These are phyloP conservation scores for Ceratocystis diversiconidia DNA, from an alignment of 2,329 filamentous ascomycete genomes.

Conservation along the genomic window DNA sequence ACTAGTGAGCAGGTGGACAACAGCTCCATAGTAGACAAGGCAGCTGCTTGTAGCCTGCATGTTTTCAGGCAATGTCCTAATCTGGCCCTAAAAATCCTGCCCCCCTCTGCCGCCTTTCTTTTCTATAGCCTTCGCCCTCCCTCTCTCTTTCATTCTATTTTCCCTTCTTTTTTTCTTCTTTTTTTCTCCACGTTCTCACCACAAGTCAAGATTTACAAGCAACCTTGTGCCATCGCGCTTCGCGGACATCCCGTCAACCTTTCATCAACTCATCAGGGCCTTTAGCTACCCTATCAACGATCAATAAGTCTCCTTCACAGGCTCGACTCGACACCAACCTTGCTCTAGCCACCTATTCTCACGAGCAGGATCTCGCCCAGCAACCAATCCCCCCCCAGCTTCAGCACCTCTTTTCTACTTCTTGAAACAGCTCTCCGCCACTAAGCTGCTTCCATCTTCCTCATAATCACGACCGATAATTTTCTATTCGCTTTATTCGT, in stretches of 20 bases:
- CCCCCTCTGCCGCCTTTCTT: constrained; percentile 1
- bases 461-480: constrained; percentile 12
- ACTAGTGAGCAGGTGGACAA: not conserved
- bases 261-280: constrained; percentile 57
- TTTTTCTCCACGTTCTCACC: constrained; percentile 27
- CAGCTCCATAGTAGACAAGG: constrained; percentile 1
- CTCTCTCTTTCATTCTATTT: constrained; percentile 22
- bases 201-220: constrained; percentile 26
- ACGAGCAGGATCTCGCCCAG: constrained; percentile 18
- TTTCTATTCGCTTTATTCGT: constrained; percentile 47
- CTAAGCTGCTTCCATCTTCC: constrained; percentile 1
- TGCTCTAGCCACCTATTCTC: constrained; percentile 17
- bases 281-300: constrained; percentile 62
- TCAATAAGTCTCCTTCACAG: constrained; percentile 17
- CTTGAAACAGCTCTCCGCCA: not conserved
- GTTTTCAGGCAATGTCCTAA: constrained; percentile 3
- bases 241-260: constrained; percentile 29
- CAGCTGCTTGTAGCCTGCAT: not conserved
- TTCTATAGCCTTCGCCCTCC: constrained; percentile 18
- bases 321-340: constrained; percentile 16
- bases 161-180: constrained; percentile 14
- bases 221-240: constrained; percentile 20
- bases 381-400: constrained; percentile 6
- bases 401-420: constrained; percentile 1
- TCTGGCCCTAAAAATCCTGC: constrained; percentile 5